Percentiles rank a stretch among this genome's conserved stretches.
phyloP scores from a whole-genome alignment of 179 eudicot genomes.

The Sideroxylon spinosum region DNA sequence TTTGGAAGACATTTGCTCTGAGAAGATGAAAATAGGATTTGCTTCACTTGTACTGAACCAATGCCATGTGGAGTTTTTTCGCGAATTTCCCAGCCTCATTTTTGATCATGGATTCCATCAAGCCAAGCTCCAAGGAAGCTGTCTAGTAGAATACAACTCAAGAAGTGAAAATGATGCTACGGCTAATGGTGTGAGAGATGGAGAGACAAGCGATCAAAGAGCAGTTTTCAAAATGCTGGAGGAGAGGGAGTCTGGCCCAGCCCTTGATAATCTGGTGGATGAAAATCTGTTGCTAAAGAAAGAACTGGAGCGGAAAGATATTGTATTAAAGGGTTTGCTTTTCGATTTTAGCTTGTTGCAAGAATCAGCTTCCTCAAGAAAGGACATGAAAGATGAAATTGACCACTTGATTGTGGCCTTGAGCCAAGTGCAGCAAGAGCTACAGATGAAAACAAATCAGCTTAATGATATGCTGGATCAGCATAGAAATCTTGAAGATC shows the following conservation, averaged over 20 bases:
- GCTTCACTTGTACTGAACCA: constrained; percentile 27
- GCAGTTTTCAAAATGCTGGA: constrained; percentile 20
- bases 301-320: constrained; percentile 46
- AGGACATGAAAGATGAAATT: constrained; percentile 49
- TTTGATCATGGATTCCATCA: constrained; percentile 5
- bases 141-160: not conserved
- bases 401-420: constrained; percentile 35
- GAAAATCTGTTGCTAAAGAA: constrained; percentile 36
- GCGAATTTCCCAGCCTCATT: constrained; percentile 13
- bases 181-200: not conserved
- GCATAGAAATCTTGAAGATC: constrained; percentile 33
- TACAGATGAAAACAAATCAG: constrained; percentile 38
- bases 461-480: constrained; percentile 35
- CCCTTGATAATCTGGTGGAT: constrained; percentile 16
- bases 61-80: constrained; percentile 24
- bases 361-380: constrained; percentile 47
- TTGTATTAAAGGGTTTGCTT: constrained; percentile 47
- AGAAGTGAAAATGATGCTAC: not conserved
- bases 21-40: constrained; percentile 31
- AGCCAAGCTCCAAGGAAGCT: constrained; percentile 11
- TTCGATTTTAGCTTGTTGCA: constrained; percentile 65
- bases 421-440: constrained; percentile 43
- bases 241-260: constrained; percentile 18
- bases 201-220: constrained; percentile 13
- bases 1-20: constrained; percentile 32